Evolutionary conservation across 1,284 basidiomycete species (phyloP).

Genomic region (Hemileia vastatrix): DNA sequence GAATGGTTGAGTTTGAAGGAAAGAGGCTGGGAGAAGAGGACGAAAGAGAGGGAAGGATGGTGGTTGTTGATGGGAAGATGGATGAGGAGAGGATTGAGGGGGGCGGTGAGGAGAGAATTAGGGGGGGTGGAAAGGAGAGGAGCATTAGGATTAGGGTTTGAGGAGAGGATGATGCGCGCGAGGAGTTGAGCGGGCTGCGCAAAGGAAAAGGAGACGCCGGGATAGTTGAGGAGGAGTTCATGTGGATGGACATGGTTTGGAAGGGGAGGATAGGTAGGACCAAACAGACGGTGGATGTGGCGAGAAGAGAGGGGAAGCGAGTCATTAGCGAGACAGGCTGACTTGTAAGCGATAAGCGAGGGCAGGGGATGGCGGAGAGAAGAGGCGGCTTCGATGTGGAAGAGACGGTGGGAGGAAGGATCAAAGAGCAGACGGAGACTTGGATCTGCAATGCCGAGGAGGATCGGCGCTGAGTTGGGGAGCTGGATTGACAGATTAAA

Average conservation of each 20-base stretch:
- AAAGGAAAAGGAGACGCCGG: conserved; percentile 29
- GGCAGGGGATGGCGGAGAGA: background rate
- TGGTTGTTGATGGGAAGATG: background rate
- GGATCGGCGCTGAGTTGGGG: too few relatives aligned
- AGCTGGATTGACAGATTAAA: too few relatives aligned
- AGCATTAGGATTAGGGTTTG: conserved; percentile 2
- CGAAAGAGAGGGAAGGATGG: conserved; percentile 10
- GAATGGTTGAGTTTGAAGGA: conserved; percentile 25
- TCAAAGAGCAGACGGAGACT: conserved; percentile 27
- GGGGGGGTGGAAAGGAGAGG: conserved; percentile 14
- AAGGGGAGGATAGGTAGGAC: conserved; percentile 17
- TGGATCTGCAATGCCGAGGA: conserved; percentile 26
- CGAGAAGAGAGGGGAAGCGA: background rate
- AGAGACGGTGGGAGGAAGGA: conserved; percentile 24
- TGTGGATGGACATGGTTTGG: background rate
- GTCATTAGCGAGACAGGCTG: background rate
- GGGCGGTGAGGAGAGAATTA: background rate
- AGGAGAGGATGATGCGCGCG: conserved; percentile 1
- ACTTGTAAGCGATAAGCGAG: background rate
- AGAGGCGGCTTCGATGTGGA: conserved; percentile 21
- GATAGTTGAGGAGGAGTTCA: conserved; percentile 28
- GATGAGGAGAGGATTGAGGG: background rate
- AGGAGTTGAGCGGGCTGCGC: background rate
- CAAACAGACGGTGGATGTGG: conserved; percentile 1
- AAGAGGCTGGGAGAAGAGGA: conserved; percentile 5